Evolutionary conservation across 805 yeast species (phyloP), one percentile per base, ranked within the genome.

Genomic region (Nakazawaea wyomingensis): DNA sequence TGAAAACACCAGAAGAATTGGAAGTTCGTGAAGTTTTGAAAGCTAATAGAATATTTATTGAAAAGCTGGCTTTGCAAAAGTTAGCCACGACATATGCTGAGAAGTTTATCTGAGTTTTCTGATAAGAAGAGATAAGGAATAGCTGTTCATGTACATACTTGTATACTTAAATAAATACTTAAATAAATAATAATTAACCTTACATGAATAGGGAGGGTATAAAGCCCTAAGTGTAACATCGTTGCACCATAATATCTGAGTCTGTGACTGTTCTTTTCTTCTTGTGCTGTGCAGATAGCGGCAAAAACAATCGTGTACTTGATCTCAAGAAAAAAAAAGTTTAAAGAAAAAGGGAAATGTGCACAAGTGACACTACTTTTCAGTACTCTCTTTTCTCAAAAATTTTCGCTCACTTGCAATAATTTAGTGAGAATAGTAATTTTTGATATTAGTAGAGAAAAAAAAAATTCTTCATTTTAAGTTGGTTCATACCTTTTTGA

Each of bases 21-120:
- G 85, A 83, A 57, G 91, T 90, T 16, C 79, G 90, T 63, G 96
- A 89, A 59, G 55, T 90, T 40, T 74, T 90, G 48, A 83, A 79
- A 63, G 91, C 96, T 11, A 76, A 83, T 54, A 74, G 87, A 50
- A 68, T 89, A 46, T 77, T 78, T 52, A 74, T 89, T 46, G 96
- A 88, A 62, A 66, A 76, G 52, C 67, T 68, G 19, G 90, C 96
- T 2, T 73, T 89, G 51, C 77, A 80, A 56, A 81, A 79, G 70
- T 66, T 80, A 44, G 74, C 71, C 7, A 56, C 52, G 28, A 53
- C 52, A 42, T 58, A 51, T 39, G 53, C 44, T 14, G 28, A 41
- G 27, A 34, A 14, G 5, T 29, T 36, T 16, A 22, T 34, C 9
- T 41, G 18, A 36, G 1, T 11, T 24, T 11, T 24, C 11, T 8